Conservation (phyloP, 2,329 filamentous ascomycete species). For the Phaeophleospora eucalypticola region DNA sequence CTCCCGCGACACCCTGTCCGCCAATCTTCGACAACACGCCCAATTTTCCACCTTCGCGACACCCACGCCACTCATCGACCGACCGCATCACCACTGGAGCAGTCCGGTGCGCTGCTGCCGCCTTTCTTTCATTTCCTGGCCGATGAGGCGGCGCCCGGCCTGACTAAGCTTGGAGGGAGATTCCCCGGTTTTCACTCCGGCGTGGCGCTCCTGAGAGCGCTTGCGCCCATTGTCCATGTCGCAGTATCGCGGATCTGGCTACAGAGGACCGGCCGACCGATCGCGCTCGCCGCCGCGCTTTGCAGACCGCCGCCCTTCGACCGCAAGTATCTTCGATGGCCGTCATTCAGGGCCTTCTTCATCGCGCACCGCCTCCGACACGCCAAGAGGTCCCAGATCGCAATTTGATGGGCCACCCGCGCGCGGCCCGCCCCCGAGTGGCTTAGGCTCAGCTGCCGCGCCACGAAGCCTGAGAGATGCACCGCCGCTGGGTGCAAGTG, state of each 20-base stretch:
- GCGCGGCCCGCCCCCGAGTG: constrained; percentile 33
- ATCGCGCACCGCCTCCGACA: constrained; percentile 47
- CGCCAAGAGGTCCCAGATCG: constrained; percentile 77
- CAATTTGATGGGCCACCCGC: constrained; percentile 58
- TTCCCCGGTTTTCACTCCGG: constrained; percentile 5
- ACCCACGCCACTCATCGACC: neutral
- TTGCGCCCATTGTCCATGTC: constrained; percentile 14
- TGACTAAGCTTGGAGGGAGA: constrained; percentile 1
- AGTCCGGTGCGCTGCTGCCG: neutral
- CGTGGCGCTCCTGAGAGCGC: constrained; percentile 8
- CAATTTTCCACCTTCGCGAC: neutral
- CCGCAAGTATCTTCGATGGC: constrained; percentile 36
- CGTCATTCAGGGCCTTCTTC: constrained; percentile 24
- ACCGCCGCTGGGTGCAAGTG: constrained; percentile 54
- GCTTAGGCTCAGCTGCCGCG: constrained; percentile 57
- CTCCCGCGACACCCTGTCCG: neutral
- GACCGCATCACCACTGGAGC: neutral
- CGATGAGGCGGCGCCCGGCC: constrained; percentile 1
- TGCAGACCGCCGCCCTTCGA: constrained; percentile 65
- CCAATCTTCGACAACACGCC: neutral
- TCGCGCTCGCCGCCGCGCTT: constrained; percentile 71
- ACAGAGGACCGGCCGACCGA: constrained; percentile 47
- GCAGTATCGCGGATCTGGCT: constrained; percentile 18
- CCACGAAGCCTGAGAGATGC: constrained; percentile 48
- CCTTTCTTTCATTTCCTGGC: neutral